Evolutionary conservation across 768 basidiomycete species (phyloP).

Genomic region (Termitomyces heimii): DNA sequence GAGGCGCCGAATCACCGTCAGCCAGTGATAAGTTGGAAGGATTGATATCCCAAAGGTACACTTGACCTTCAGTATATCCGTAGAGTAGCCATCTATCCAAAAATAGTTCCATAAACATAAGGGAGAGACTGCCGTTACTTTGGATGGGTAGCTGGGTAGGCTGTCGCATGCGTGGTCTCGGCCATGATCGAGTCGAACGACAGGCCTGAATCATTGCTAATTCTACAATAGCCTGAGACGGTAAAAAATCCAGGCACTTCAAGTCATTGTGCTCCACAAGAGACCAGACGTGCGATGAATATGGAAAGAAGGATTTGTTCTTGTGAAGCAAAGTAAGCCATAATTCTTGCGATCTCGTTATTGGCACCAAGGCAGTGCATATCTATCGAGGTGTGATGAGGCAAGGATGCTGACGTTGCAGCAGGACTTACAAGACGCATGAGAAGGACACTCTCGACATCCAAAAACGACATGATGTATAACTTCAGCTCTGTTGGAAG

Average conservation of each 20-base stretch:
- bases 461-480: slow-evolving; percentile 2
- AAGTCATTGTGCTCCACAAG: neutral
- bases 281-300: neutral
- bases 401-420: too few relatives aligned
- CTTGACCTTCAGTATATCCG: slow-evolving; percentile 33
- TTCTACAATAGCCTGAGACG: slow-evolving; percentile 3
- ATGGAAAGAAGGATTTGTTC: neutral
- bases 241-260: neutral
- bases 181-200: slow-evolving; percentile 9
- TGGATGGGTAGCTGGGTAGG: slow-evolving; percentile 3
- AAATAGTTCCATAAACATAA: slow-evolving; percentile 35
- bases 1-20: neutral
- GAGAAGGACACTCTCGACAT: slow-evolving; percentile 1
- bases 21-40: neutral
- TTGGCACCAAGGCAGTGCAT: neutral
- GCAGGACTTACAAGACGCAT: neutral
- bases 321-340: neutral
- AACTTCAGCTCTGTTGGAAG: slow-evolving; percentile 10
- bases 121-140: neutral
- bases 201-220: neutral
- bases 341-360: neutral
- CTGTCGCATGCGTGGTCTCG: slow-evolving; percentile 2
- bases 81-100: slow-evolving; percentile 43
- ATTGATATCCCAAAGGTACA: slow-evolving; percentile 37
- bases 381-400: neutral